phyloP scores from a whole-genome alignment of 1,284 basidiomycete genomes.

The Malassezia psittaci region DNA sequence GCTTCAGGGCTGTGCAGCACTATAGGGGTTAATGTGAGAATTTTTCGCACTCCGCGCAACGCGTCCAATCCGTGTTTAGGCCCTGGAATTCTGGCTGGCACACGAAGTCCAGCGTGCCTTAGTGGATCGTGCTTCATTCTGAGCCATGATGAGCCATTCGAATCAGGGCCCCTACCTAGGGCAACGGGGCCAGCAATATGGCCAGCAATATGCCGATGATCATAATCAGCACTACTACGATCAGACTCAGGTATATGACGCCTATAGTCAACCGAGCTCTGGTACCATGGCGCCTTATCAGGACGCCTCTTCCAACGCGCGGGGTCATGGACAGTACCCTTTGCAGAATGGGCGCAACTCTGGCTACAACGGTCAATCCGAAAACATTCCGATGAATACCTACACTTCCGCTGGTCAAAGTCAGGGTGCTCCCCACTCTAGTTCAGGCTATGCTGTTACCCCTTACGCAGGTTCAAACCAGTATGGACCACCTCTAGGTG shows the following conservation, averaged over 20 bases:
- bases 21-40: background rate
- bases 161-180: constrained; percentile 4
- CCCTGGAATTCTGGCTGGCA: too few species aligned
- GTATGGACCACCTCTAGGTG: background rate
- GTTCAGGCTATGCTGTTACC: background rate
- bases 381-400: background rate
- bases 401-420: background rate
- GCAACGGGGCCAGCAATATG: background rate
- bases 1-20: background rate
- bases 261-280: background rate
- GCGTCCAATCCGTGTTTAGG: too few species aligned
- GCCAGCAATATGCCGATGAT: background rate
- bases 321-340: background rate
- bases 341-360: background rate
- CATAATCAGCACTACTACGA: background rate
- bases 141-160: constrained; percentile 1
- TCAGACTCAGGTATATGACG: background rate
- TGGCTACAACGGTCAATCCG: background rate
- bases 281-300: background rate
- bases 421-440: background rate
- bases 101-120: too few species aligned
- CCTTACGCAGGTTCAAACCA: background rate
- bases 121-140: background rate
- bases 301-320: background rate
- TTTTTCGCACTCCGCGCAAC: too few species aligned